These are phyloP conservation scores for Solanum corneliomulleri DNA, from an alignment of 257 asterid genomes.

Conservation along the genomic window DNA sequence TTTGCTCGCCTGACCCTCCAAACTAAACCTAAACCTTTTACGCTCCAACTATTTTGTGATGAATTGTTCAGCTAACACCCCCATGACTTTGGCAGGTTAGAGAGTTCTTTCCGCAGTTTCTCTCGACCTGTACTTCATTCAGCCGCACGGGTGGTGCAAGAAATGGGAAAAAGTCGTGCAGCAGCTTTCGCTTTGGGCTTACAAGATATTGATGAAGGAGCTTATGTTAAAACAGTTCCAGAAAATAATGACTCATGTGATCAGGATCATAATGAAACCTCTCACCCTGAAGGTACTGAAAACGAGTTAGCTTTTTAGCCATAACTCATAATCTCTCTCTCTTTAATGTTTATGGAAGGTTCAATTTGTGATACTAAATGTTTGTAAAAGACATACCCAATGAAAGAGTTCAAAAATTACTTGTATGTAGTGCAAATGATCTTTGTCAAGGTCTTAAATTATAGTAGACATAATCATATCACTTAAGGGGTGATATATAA, in stretches of 20 bases:
- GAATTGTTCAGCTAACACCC: neutral
- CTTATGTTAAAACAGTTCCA: conserved; percentile 49
- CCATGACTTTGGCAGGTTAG: conserved; percentile 45
- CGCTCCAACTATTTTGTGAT: neutral
- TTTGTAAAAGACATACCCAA: neutral
- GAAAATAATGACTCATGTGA: conserved; percentile 65
- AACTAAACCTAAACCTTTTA: neutral
- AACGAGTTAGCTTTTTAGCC: conserved; percentile 2
- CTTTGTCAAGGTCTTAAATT: neutral
- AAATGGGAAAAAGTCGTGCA: conserved; percentile 98
- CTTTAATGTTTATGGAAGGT: neutral
- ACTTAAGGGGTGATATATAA: neutral
- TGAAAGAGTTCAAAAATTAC: neutral
- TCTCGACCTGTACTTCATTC: conserved; percentile 97
- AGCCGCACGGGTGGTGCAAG: conserved; percentile 97
- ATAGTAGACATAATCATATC: neutral
- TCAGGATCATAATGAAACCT: conserved; percentile 68
- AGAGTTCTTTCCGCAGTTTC: conserved; percentile 89
- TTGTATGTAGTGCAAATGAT: neutral
- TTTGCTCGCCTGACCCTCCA: neutral
- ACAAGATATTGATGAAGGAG: conserved; percentile 93
- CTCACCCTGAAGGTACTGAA: conserved; percentile 75
- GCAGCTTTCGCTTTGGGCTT: conserved; percentile 94
- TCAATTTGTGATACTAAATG: neutral
- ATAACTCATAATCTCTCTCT: neutral